Conservation (phyloP, 2,329 filamentous ascomycete species). For the Sporothrix luriei region DNA sequence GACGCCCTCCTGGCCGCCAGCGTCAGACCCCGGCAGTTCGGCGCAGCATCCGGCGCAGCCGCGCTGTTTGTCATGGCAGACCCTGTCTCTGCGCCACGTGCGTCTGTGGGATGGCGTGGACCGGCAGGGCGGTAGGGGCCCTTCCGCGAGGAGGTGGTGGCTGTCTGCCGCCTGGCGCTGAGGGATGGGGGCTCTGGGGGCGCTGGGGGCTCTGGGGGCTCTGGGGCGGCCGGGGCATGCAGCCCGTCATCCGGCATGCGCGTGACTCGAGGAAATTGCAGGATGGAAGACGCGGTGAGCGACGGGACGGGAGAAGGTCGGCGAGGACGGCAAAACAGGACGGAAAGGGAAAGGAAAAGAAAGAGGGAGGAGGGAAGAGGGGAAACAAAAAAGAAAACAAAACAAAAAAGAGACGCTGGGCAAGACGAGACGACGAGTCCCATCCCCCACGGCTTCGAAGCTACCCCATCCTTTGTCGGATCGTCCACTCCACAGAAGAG, state of each 20-base stretch:
- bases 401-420: not conserved
- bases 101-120: conserved; percentile 18
- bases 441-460: not conserved
- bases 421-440: not conserved
- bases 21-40: conserved; percentile 1
- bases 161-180: not conserved
- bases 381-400: not conserved
- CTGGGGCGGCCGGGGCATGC: conserved; percentile 17
- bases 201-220: not conserved
- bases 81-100: not conserved
- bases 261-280: conserved; percentile 14
- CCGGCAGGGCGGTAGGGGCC: conserved; percentile 15
- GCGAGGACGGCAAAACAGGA: too few species aligned
- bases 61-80: conserved; percentile 7
- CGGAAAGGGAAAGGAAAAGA: not conserved
- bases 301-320: not conserved
- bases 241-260: conserved; percentile 25
- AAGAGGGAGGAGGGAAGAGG: too few species aligned
- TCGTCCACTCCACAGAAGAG: conserved; percentile 1
- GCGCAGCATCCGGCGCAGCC: conserved; percentile 24
- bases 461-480: conserved; percentile 11
- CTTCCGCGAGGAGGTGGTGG: not conserved
- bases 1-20: too few species aligned
- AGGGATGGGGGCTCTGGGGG: not conserved
- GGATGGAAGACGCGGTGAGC: not conserved